phyloP scores from a whole-genome alignment of 495 filamentous ascomycete genomes.

The Aspergillus haitiensis region DNA sequence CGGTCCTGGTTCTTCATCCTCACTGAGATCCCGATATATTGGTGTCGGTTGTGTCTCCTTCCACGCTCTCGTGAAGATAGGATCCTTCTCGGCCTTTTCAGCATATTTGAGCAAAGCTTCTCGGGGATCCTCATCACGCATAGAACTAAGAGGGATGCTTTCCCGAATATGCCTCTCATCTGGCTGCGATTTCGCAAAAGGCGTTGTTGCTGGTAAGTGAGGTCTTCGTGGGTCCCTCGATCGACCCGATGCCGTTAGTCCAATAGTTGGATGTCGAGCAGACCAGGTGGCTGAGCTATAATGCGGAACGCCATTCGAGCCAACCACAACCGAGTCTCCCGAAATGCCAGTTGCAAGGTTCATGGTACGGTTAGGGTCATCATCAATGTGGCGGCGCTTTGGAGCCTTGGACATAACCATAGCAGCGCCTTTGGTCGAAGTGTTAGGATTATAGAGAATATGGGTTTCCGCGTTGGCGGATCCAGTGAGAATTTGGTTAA shows the following conservation, averaged over 20 bases:
- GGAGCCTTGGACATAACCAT: constrained; percentile 90
- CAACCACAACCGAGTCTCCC: constrained; percentile 74
- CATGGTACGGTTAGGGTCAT: constrained; percentile 81
- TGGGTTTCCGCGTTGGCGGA: constrained; percentile 87
- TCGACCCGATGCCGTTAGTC: constrained; percentile 76
- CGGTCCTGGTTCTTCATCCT: constrained; percentile 73
- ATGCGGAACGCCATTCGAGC: constrained; percentile 47
- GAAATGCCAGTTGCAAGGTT: constrained; percentile 76
- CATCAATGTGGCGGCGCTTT: constrained; percentile 91
- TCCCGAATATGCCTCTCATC: constrained; percentile 87
- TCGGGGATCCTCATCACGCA: constrained; percentile 95
- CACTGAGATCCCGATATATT: constrained; percentile 89
- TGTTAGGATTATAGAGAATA: constrained; percentile 83
- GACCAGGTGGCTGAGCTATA: constrained; percentile 53
- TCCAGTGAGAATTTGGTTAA: constrained; percentile 95
- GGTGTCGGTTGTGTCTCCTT: constrained; percentile 88
- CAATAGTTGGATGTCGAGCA: constrained; percentile 69
- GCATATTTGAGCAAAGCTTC: constrained; percentile 95
- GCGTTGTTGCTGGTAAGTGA: constrained; percentile 78
- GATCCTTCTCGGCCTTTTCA: constrained; percentile 88
- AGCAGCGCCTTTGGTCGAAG: constrained; percentile 78
- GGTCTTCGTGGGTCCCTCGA: constrained; percentile 78
- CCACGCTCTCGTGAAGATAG: constrained; percentile 92
- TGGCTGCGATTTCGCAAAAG: constrained; percentile 87
- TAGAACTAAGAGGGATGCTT: constrained; percentile 84